These are phyloP conservation scores for Pachyrhizus erosus DNA, from an alignment of 306 rosid genomes.

Conservation along the genomic window DNA sequence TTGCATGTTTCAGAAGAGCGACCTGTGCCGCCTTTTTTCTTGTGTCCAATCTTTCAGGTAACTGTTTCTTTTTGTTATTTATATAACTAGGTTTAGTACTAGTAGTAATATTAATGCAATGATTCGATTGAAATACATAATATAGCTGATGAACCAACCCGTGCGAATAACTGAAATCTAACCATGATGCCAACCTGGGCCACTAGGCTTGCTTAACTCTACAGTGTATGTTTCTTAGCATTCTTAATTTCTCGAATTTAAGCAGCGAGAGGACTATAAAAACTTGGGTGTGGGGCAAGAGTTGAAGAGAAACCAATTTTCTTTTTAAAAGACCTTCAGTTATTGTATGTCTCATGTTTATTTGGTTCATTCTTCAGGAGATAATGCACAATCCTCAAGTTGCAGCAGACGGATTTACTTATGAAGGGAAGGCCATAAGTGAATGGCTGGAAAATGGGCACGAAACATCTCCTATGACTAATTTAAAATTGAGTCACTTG, in stretches of 20 bases:
- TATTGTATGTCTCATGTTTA: constrained; percentile 23
- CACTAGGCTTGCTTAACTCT: not conserved
- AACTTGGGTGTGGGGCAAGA: not conserved
- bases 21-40: constrained; percentile 68
- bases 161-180: not conserved
- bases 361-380: constrained; percentile 62
- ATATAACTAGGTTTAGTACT: not conserved
- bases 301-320: constrained; percentile 11
- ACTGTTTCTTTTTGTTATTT: constrained; percentile 33
- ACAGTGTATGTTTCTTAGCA: not conserved
- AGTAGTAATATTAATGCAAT: not conserved
- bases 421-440: constrained; percentile 77
- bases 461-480: constrained; percentile 84
- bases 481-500: constrained; percentile 62
- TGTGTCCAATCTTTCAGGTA: constrained; percentile 87
- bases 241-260: not conserved
- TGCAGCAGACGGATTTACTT: constrained; percentile 87
- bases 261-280: not conserved
- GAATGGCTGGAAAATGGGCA: constrained; percentile 72
- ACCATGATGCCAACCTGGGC: not conserved
- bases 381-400: constrained; percentile 83
- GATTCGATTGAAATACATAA: not conserved
- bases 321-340: not conserved
- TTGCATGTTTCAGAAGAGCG: constrained; percentile 69
- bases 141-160: constrained; percentile 7